Evolutionary conservation across 495 filamentous ascomycete genomes (phyloP).

Genomic region (Penicilliopsis zonata): DNA sequence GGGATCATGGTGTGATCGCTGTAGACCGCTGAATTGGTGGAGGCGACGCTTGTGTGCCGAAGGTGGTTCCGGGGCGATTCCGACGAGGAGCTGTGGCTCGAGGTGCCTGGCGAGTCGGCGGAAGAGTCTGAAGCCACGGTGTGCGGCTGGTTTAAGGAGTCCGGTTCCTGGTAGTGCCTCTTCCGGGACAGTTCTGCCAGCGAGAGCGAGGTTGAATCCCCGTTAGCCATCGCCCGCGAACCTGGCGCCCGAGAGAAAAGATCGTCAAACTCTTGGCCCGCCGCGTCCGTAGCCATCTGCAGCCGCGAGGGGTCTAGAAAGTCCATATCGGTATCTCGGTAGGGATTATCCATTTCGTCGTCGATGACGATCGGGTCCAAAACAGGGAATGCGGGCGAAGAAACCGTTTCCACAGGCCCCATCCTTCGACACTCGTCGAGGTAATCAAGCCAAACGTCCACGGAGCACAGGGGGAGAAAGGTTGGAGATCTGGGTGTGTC

Average conservation of each 20-base stretch:
- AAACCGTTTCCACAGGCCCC: conserved; percentile 26
- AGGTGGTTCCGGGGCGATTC: conserved; percentile 31
- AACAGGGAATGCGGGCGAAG: conserved; percentile 28
- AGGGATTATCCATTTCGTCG: conserved; percentile 34
- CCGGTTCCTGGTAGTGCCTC: conserved; percentile 20
- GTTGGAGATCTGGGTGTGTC: conserved; percentile 4
- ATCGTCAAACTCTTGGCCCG: conserved; percentile 34
- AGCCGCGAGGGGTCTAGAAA: conserved; percentile 27
- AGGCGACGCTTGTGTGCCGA: conserved; percentile 27
- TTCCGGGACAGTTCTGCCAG: conserved; percentile 17
- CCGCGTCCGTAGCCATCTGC: conserved; percentile 22
- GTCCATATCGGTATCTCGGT: conserved; percentile 29
- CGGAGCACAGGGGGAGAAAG: not conserved
- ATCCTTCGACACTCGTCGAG: conserved; percentile 16
- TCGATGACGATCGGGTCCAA: conserved; percentile 35
- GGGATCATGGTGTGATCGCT: conserved; percentile 27
- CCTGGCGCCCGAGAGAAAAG: conserved; percentile 23
- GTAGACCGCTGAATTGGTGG: conserved; percentile 26
- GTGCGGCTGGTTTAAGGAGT: conserved; percentile 23
- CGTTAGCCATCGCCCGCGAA: conserved; percentile 15
- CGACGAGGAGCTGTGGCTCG: conserved; percentile 31
- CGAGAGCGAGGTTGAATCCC: conserved; percentile 19
- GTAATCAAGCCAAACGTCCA: not conserved
- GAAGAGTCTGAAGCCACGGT: conserved; percentile 27
- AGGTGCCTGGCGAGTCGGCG: conserved; percentile 30